phyloP scores from a whole-genome alignment of 164 flowering plant species.

The Vitis cinerea region DNA sequence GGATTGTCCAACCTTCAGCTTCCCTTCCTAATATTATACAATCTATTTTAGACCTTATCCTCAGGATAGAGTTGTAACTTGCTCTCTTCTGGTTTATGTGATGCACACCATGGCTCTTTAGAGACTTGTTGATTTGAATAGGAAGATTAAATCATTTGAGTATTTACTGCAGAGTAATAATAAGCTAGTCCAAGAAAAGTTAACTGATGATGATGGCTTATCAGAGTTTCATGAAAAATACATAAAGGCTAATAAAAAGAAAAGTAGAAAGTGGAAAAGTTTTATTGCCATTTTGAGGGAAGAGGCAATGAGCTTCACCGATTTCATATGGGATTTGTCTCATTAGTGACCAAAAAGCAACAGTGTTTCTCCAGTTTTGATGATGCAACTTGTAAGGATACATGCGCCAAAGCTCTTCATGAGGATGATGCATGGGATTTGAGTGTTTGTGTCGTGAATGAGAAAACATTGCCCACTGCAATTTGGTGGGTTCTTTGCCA shows the following conservation, averaged over 20 bases:
- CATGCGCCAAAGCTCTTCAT: background rate
- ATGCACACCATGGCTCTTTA: constrained; percentile 68
- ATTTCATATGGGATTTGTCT: constrained; percentile 42
- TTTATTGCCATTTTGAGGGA: constrained; percentile 23
- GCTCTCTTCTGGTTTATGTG: constrained; percentile 52
- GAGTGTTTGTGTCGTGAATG: constrained; percentile 30
- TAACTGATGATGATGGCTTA: constrained; percentile 33
- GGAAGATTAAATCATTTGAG: constrained; percentile 53
- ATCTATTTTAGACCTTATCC: constrained; percentile 32
- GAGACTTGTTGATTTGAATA: constrained; percentile 81
- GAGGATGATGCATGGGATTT: constrained; percentile 35
- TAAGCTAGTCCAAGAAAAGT: constrained; percentile 15
- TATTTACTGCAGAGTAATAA: constrained; percentile 43
- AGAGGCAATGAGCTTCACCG: constrained; percentile 64
- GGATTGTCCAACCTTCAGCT: too few species aligned
- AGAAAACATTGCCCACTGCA: constrained; percentile 37
- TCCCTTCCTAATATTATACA: too few species aligned
- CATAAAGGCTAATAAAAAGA: too few species aligned
- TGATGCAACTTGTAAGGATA: constrained; percentile 13
- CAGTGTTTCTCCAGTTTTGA: constrained; percentile 8
- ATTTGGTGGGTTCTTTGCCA: constrained; percentile 52
- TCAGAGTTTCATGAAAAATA: constrained; percentile 19
- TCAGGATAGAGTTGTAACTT: constrained; percentile 26
- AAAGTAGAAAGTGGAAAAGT: too few species aligned
- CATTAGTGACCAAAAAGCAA: constrained; percentile 24